Evolutionary conservation across 2,329 filamentous ascomycete species (phyloP).

Genomic region (Pezicula carpinea): DNA sequence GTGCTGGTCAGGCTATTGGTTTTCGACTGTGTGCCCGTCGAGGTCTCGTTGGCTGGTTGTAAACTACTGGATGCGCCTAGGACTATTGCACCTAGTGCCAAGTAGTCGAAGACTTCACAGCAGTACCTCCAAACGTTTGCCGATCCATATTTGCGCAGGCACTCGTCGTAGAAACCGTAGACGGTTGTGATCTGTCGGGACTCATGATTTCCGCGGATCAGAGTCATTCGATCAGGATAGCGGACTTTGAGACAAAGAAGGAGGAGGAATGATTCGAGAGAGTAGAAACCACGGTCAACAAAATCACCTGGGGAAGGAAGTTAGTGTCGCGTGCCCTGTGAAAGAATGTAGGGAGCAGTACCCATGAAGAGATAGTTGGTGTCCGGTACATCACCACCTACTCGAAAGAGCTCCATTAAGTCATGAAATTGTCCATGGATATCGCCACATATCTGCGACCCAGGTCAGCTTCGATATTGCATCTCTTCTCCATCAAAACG

Average conservation of each 20-base stretch:
- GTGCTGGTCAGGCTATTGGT: constrained; percentile 42
- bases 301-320: constrained; percentile 67
- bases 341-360: constrained; percentile 32
- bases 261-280: constrained; percentile 91
- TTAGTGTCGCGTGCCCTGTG: background rate
- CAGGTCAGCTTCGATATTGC: constrained; percentile 10
- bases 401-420: constrained; percentile 92
- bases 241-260: constrained; percentile 94
- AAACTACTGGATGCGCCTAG: constrained; percentile 75
- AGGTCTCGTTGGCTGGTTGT: constrained; percentile 38
- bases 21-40: constrained; percentile 38
- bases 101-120: constrained; percentile 96
- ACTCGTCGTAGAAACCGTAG: constrained; percentile 98
- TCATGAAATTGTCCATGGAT: constrained; percentile 98
- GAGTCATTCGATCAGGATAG: constrained; percentile 93
- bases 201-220: constrained; percentile 94
- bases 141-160: constrained; percentile 89
- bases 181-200: constrained; percentile 96
- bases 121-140: constrained; percentile 97
- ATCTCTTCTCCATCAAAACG: background rate
- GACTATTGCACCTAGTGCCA: constrained; percentile 95
- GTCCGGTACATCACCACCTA: constrained; percentile 89
- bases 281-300: constrained; percentile 97
- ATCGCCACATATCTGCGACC: constrained; percentile 78
- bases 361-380: constrained; percentile 98